Base-by-base conservation (phyloP, 768 basidiomycete genomes). In the Pisolithus marmoratus region DNA sequence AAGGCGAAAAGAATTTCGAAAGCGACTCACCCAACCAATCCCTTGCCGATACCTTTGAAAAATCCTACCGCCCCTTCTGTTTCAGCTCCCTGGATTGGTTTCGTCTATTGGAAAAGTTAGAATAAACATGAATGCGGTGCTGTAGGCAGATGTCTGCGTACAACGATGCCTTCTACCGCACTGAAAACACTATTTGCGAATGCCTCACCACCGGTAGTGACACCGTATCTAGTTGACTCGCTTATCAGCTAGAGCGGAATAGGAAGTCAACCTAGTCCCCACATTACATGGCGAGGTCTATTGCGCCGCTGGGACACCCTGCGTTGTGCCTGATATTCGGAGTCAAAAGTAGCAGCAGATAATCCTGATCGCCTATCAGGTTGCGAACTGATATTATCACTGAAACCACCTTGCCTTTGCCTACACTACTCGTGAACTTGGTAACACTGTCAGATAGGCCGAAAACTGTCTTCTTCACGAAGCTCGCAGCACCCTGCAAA, bases 381-480 rank as follows among this genome's bases (percentile, higher is more conserved):
- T 52, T 47, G 56, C 44, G 19, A 41, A 27, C 24, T 22, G 14
- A n/a, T 7, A 7, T 12, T 17, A 17, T 20, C 22, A 46, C 17
- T 6, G 24, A 6, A 22, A 1, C 11, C 43, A 53, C 15, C 46
- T 40, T 41, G 89, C 93, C 94, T 78, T 99, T 99, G 40, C 95
- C 92, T 55, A 99, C 84, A 66, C 93, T 96, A 57, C 94, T 91
- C 2, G 96, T 98, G 63, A 99, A 87, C 69, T 97, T 98, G n/a
- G 94, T 94, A 65, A 99, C 75, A 64, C 92, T 95, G 63, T 99
- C 95, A 31, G 90, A 89, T 40, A 99, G 66, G 36, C 96, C 96
- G 60, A 98, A 99, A 7, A 98, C 90, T 0, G 95, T 96, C 74
- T 99, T 99, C 76, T 98, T 98, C 50, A 97, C 89, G 59, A 99